These are phyloP conservation scores for Xanthoconium stramineum DNA, from an alignment of 768 basidiomycete species.

Conservation along the genomic window DNA sequence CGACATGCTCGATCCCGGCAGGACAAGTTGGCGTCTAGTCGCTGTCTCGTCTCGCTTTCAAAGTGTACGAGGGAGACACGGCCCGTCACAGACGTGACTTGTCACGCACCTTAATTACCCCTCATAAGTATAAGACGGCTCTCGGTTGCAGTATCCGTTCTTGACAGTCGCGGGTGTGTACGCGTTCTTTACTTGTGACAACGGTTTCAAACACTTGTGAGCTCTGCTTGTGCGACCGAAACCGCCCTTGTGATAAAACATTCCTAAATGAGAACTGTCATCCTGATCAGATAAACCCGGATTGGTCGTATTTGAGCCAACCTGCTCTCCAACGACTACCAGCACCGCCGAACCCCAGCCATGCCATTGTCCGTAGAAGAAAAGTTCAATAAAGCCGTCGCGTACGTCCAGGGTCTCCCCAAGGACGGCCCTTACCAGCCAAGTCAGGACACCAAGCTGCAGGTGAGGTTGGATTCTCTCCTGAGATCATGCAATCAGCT, in stretches of 20 bases:
- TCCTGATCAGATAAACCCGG: constrained; percentile 20
- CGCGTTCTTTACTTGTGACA: neutral
- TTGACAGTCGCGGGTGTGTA: no score
- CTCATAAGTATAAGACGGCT: constrained; percentile 2
- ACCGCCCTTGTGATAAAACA: constrained; percentile 2
- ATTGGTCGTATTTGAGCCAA: neutral
- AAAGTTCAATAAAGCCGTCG: constrained; percentile 75
- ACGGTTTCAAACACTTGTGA: neutral
- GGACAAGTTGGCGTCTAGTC: constrained; percentile 4
- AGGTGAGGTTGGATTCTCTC: constrained; percentile 47
- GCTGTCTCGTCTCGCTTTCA: constrained; percentile 9
- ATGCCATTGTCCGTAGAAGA: constrained; percentile 50
- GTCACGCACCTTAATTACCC: constrained; percentile 12
- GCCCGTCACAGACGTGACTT: constrained; percentile 21
- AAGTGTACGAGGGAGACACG: constrained; percentile 15
- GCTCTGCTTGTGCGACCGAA: constrained; percentile 1
- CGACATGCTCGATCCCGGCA: constrained; percentile 22
- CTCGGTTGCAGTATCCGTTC: constrained; percentile 4
- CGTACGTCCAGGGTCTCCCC: constrained; percentile 64
- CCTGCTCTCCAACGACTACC: neutral
- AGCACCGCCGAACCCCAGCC: constrained; percentile 19
- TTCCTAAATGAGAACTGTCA: constrained; percentile 12
- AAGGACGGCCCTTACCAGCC: constrained; percentile 74
- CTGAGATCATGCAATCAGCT: constrained; percentile 4
- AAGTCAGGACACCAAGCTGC: constrained; percentile 68